Percentiles rank a stretch among this genome's conserved stretches.
Conservation (phyloP, 148 eudicot genomes). For the Rhododendron ferrugineum region DNA sequence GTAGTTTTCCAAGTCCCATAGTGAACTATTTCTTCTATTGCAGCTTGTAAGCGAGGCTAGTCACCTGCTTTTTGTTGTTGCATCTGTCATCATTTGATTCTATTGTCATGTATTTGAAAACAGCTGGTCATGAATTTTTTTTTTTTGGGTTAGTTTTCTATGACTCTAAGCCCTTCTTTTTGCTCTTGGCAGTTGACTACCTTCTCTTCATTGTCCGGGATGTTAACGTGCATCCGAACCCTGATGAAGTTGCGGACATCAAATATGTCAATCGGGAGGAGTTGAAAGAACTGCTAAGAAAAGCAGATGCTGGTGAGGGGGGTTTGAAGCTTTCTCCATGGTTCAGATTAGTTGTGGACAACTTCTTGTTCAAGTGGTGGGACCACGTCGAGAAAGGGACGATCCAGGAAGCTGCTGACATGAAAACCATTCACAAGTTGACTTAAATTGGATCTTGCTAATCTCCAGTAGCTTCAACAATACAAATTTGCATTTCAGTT, state of each 20-base stretch:
- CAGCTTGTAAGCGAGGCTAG: background rate
- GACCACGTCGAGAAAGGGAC: constrained; percentile 82
- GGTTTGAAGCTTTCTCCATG: constrained; percentile 90
- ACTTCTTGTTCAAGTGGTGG: constrained; percentile 96
- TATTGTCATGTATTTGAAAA: background rate
- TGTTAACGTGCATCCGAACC: constrained; percentile 69
- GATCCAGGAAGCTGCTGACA: constrained; percentile 56
- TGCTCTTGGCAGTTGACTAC: constrained; percentile 64
- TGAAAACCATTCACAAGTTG: constrained; percentile 85
- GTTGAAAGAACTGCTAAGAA: constrained; percentile 68
- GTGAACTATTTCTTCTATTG: background rate
- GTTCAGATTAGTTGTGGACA: constrained; percentile 89
- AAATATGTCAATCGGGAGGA: constrained; percentile 67
- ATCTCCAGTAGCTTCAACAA: background rate
- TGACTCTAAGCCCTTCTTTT: background rate
- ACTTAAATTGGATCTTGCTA: background rate
- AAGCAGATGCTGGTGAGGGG: constrained; percentile 91
- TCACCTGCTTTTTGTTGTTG: background rate
- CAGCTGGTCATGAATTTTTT: too few relatives aligned
- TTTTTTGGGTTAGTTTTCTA: constrained; percentile 1
- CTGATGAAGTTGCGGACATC: constrained; percentile 80
- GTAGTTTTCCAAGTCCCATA: background rate
- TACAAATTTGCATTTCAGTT: background rate
- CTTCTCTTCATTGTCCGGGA: constrained; percentile 79
- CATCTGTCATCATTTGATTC: background rate